Evolutionary conservation across 2,329 filamentous ascomycete genomes (phyloP).

Genomic region (Hymenoscyphus fructigenus): DNA sequence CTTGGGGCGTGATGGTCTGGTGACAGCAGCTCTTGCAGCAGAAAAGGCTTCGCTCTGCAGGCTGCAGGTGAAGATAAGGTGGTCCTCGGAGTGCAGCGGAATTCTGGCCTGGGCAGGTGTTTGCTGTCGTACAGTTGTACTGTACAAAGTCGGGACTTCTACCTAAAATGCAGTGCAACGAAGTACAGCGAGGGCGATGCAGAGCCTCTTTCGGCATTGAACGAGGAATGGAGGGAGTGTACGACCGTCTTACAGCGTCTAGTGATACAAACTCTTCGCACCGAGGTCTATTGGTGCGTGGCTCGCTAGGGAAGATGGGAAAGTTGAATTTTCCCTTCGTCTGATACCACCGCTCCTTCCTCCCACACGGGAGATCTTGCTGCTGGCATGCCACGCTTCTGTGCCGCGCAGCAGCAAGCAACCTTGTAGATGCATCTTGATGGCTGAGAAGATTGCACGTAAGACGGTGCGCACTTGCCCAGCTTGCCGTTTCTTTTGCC

Average conservation of each 20-base stretch:
- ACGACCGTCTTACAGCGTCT: neutral
- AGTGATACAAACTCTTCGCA: neutral
- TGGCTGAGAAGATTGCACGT: neutral
- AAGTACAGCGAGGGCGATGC: neutral
- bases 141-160: neutral
- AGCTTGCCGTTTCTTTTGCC: neutral
- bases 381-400: slow-evolving; percentile 1
- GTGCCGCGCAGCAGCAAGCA: neutral
- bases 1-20: neutral
- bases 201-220: slow-evolving; percentile 2
- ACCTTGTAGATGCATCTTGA: neutral
- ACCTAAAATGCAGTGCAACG: neutral
- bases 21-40: slow-evolving; percentile 1
- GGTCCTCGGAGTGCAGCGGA: neutral
- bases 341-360: neutral
- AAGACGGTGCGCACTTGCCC: neutral
- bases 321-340: neutral
- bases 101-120: neutral
- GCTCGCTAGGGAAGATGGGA: neutral
- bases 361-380: slow-evolving; percentile 3
- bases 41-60: neutral
- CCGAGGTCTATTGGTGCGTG: neutral
- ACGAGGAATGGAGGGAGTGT: neutral
- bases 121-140: neutral
- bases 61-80: neutral